Evolutionary conservation across 2,329 filamentous ascomycete species (phyloP).

Genomic region (Ascochyta lentis): DNA sequence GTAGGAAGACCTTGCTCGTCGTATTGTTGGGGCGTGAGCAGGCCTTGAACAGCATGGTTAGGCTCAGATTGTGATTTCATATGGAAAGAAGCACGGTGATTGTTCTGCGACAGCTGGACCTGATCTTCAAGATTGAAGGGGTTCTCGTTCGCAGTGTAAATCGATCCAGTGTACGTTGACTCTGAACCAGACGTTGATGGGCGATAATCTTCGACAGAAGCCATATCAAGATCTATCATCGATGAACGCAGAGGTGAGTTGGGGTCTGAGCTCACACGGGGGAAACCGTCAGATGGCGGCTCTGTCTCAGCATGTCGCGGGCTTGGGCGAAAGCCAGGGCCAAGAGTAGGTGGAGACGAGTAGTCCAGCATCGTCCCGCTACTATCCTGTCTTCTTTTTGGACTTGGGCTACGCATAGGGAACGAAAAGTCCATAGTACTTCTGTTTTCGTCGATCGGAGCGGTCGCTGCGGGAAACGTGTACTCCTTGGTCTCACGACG

Average conservation of each 20-base stretch:
- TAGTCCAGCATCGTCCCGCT: slow-evolving; percentile 15
- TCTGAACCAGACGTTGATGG: slow-evolving; percentile 53
- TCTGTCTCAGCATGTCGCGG: slow-evolving; percentile 53
- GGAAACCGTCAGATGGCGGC: slow-evolving; percentile 49
- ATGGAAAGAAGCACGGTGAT: slow-evolving; percentile 49
- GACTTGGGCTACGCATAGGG: slow-evolving; percentile 40
- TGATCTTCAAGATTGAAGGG: slow-evolving; percentile 60
- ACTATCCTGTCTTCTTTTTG: slow-evolving; percentile 21
- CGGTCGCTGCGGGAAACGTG: slow-evolving; percentile 30
- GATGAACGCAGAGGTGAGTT: slow-evolving; percentile 48
- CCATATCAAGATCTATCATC: slow-evolving; percentile 54
- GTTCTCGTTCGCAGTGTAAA: slow-evolving; percentile 51
- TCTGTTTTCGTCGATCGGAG: slow-evolving; percentile 33
- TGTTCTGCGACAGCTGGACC: slow-evolving; percentile 46
- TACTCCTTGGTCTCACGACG: slow-evolving; percentile 45
- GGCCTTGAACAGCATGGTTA: slow-evolving; percentile 45
- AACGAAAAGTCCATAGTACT: slow-evolving; percentile 46
- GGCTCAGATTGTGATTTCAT: slow-evolving; percentile 51
- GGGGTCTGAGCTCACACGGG: slow-evolving; percentile 43
- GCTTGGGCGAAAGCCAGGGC: slow-evolving; percentile 47
- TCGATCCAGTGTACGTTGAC: slow-evolving; percentile 42
- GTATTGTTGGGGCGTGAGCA: slow-evolving; percentile 46
- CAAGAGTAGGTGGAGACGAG: slow-evolving; percentile 40
- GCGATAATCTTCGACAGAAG: slow-evolving; percentile 50
- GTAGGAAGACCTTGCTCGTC: slow-evolving; percentile 45